These are phyloP conservation scores for Pseudozyma hubeiensis DNA, from an alignment of 1,284 basidiomycete species.

Conservation along the genomic window DNA sequence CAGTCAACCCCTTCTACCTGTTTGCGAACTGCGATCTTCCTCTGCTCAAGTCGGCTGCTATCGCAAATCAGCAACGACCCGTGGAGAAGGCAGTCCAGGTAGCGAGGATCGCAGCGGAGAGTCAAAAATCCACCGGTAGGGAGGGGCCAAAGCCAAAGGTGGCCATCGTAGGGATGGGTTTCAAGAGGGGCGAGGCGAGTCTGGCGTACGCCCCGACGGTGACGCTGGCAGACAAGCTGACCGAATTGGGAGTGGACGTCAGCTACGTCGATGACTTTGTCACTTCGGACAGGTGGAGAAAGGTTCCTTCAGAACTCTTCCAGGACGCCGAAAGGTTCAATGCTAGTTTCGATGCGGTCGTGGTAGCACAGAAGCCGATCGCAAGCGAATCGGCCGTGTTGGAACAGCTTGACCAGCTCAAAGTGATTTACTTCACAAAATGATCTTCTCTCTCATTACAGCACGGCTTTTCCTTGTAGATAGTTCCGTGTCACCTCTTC, in stretches of 20 bases:
- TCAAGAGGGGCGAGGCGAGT: slow-evolving; percentile 35
- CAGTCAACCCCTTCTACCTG: slow-evolving; percentile 42
- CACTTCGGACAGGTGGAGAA: slow-evolving; percentile 25
- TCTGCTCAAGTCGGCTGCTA: slow-evolving; percentile 19
- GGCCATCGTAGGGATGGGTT: slow-evolving; percentile 34
- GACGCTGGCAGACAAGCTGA: slow-evolving; percentile 34
- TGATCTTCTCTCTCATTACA: not conserved
- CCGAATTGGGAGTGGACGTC: slow-evolving; percentile 20
- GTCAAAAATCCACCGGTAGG: not conserved
- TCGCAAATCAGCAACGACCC: slow-evolving; percentile 27
- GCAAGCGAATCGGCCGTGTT: slow-evolving; percentile 17
- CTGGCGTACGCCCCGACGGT: slow-evolving; percentile 37
- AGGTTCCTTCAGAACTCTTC: slow-evolving; percentile 11
- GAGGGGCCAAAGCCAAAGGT: slow-evolving; percentile 1
- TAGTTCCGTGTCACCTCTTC: not conserved
- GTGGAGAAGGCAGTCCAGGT: slow-evolving; percentile 22
- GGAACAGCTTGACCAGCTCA: slow-evolving; percentile 9
- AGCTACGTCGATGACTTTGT: slow-evolving; percentile 37
- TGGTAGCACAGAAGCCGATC: slow-evolving; percentile 32
- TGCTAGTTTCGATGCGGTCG: slow-evolving; percentile 20
- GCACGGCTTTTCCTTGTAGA: not conserved
- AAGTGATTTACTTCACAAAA: slow-evolving; percentile 33
- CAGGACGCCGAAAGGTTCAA: slow-evolving; percentile 12
- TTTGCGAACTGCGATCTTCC: slow-evolving; percentile 40
- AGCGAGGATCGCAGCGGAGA: slow-evolving; percentile 3